Conservation (phyloP, 345 rosid species). For the Lenwebbia sp. region DNA sequence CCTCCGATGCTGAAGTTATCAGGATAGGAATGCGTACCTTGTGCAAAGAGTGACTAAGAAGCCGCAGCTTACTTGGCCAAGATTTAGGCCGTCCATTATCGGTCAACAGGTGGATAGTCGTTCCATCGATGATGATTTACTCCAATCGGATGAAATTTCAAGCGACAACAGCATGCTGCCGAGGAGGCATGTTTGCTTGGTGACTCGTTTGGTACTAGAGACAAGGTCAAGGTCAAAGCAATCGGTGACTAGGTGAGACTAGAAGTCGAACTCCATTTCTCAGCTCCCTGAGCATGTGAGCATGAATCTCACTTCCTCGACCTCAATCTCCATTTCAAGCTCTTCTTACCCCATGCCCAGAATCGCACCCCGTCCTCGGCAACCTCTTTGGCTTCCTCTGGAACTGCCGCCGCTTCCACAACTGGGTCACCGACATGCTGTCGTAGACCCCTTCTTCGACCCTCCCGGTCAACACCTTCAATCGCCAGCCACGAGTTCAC, state of each 20-base stretch:
- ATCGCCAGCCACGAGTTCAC: constrained; percentile 38
- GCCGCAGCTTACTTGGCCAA: not conserved
- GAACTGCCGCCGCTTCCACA: constrained; percentile 49
- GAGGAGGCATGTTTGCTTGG: too few species aligned
- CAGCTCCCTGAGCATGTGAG: not conserved
- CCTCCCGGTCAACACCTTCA: constrained; percentile 24
- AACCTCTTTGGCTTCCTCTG: not conserved
- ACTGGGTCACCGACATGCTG: constrained; percentile 47
- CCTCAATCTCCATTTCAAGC: too few species aligned
- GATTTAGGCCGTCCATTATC: not conserved
- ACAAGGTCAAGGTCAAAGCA: too few species aligned
- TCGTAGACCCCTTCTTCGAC: constrained; percentile 25
- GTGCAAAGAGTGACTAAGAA: not conserved
- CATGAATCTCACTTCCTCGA: not conserved
- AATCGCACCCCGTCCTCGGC: not conserved
- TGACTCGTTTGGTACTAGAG: too few species aligned
- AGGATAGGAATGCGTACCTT: not conserved
- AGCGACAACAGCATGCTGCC: too few species aligned
- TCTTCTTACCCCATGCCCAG: too few species aligned
- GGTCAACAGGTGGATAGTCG: not conserved
- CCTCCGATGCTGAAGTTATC: not conserved
- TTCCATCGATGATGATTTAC: too few species aligned
- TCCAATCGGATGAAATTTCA: too few species aligned
- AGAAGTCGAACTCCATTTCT: too few species aligned
- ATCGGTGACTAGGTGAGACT: not conserved